Percentiles rank a stretch among this genome's conserved stretches.
These are phyloP conservation scores for Kluyveromyces lactis DNA, from an alignment of 805 yeast species.

Conservation along the genomic window DNA sequence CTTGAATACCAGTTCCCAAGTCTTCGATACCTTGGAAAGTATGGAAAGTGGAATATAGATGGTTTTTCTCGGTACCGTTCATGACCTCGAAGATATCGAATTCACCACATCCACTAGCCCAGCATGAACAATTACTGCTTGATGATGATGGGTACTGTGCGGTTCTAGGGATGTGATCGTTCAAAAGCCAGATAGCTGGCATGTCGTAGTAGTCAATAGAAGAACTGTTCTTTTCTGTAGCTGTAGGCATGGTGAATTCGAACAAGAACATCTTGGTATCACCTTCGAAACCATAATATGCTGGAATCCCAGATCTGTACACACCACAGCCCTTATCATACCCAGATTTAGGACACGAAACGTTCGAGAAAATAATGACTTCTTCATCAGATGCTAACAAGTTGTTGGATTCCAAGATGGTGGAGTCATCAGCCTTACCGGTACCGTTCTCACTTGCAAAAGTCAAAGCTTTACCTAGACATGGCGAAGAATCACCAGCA, in stretches of 20 bases:
- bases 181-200: conserved; percentile 74
- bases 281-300: conserved; percentile 65
- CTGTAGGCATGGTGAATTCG: conserved; percentile 61
- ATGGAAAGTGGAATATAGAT: conserved; percentile 61
- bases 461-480: conserved; percentile 61
- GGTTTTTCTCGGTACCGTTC: conserved; percentile 48
- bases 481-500: conserved; percentile 51
- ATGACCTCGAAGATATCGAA: conserved; percentile 69
- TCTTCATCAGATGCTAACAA: conserved; percentile 51
- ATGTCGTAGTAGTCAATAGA: conserved; percentile 38
- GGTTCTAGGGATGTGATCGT: conserved; percentile 67
- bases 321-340: conserved; percentile 61
- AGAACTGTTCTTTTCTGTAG: conserved; percentile 32
- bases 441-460: conserved; percentile 54
- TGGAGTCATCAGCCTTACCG: conserved; percentile 36
- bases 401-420: conserved; percentile 41
- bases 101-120: conserved; percentile 76
- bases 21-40: conserved; percentile 60
- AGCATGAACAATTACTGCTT: conserved; percentile 59
- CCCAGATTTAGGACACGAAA: conserved; percentile 51
- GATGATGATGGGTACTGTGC: conserved; percentile 50
- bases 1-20: conserved; percentile 52
- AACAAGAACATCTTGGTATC: conserved; percentile 62
- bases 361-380: conserved; percentile 49
- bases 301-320: conserved; percentile 65